Evolutionary conservation across 2,329 filamentous ascomycete genomes (phyloP).

Genomic region (Apiospora rasikravindrae): DNA sequence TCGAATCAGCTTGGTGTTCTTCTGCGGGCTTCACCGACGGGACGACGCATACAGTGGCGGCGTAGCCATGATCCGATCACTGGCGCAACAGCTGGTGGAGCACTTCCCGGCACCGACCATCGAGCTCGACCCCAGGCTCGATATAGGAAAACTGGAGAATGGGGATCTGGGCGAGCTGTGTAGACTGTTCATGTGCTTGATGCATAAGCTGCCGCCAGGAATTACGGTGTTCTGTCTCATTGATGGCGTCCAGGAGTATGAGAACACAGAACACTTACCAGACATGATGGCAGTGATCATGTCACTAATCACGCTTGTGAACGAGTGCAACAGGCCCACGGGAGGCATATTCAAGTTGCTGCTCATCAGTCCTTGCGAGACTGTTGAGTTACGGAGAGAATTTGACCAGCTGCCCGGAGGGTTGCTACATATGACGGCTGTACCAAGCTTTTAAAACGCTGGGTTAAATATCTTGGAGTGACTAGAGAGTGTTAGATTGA

Average conservation of each 20-base stretch:
- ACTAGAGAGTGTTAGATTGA: neutral
- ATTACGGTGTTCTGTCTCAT: conserved; percentile 21
- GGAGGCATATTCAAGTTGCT: neutral
- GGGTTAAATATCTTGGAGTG: neutral
- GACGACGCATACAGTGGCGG: conserved; percentile 17
- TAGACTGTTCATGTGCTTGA: conserved; percentile 18
- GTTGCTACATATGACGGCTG: neutral
- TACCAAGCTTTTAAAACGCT: neutral
- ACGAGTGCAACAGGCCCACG: neutral
- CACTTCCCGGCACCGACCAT: conserved; percentile 18
- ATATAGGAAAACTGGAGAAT: neutral
- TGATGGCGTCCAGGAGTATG: conserved; percentile 22
- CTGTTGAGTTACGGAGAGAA: neutral
- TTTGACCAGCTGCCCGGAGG: neutral
- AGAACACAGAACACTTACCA: conserved; percentile 16
- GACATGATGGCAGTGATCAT: neutral
- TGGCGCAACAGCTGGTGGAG: conserved; percentile 20
- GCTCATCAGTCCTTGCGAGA: neutral
- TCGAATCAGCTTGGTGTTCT: conserved; percentile 20
- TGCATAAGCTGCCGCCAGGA: neutral
- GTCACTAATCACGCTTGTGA: neutral
- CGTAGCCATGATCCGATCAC: conserved; percentile 21
- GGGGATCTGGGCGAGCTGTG: conserved; percentile 14
- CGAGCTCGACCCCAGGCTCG: neutral
- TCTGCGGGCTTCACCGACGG: conserved; percentile 21